phyloP scores from a whole-genome alignment of 495 filamentous ascomycete species.

The Penicillium coffeae region DNA sequence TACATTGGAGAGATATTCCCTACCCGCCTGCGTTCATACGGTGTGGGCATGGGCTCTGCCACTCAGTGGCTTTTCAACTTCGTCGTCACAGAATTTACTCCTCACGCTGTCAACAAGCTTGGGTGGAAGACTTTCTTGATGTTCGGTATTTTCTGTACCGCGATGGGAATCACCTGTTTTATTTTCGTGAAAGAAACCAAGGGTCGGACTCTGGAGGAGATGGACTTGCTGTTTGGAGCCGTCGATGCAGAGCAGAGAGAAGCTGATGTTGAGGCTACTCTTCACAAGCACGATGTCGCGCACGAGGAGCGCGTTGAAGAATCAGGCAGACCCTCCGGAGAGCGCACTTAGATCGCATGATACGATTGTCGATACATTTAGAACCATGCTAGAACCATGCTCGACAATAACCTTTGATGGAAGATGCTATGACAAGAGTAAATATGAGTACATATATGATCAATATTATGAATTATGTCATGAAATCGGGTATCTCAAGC shows the following conservation, averaged over 20 bases:
- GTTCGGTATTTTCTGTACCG: conserved; percentile 49
- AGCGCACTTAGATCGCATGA: background rate
- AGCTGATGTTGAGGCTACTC: conserved; percentile 40
- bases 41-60: conserved; percentile 65
- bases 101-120: conserved; percentile 41
- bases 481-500: background rate
- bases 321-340: background rate
- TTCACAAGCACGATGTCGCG: conserved; percentile 29
- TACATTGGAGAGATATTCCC: conserved; percentile 64
- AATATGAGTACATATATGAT: background rate
- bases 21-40: conserved; percentile 64
- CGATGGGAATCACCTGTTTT: conserved; percentile 31
- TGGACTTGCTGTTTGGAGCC: conserved; percentile 46
- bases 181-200: conserved; percentile 62
- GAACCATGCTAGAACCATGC: background rate
- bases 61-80: conserved; percentile 46
- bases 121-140: conserved; percentile 54
- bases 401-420: background rate
- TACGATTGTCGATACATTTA: too few species aligned
- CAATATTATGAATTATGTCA: background rate
- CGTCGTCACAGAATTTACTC: conserved; percentile 38
- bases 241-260: conserved; percentile 32
- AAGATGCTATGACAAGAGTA: background rate
- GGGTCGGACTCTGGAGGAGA: conserved; percentile 46
- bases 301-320: conserved; percentile 27